Percentiles rank a stretch among this genome's conserved stretches.
phyloP scores from a whole-genome alignment of 805 yeast species.

The Candida namnaoensis region DNA sequence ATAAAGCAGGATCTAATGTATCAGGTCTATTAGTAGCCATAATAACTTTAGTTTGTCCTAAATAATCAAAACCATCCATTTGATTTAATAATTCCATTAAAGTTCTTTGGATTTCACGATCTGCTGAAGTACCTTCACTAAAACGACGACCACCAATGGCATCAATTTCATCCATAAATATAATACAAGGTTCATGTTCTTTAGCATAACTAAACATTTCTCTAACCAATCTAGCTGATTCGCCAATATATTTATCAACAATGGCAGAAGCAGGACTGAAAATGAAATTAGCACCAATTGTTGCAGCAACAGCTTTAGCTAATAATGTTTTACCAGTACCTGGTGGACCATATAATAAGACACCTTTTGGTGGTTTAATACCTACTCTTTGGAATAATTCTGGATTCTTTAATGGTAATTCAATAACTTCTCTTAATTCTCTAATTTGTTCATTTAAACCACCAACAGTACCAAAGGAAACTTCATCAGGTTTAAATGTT shows the following conservation, averaged over 20 bases:
- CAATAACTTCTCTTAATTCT: constrained; percentile 95
- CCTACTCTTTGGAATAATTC: constrained; percentile 94
- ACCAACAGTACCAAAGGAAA: constrained; percentile 91
- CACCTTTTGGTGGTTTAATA: constrained; percentile 98
- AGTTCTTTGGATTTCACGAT: constrained; percentile 96
- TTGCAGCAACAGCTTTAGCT: constrained; percentile 98
- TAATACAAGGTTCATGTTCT: constrained; percentile 97
- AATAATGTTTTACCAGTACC: constrained; percentile 96
- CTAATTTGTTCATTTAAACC: constrained; percentile 94
- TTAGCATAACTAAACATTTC: constrained; percentile 98
- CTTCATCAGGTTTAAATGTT: constrained; percentile 94
- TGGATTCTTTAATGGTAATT: constrained; percentile 93
- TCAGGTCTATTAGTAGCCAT: constrained; percentile 99
- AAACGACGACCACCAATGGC: constrained; percentile 98
- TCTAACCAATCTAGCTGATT: constrained; percentile 90
- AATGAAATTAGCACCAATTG: constrained; percentile 95
- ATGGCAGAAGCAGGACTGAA: constrained; percentile 98
- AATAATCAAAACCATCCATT: constrained; percentile 96
- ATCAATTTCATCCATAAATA: constrained; percentile 97
- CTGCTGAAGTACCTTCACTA: constrained; percentile 97
- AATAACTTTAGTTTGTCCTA: constrained; percentile 94
- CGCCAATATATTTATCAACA: constrained; percentile 97
- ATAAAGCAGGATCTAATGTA: constrained; percentile 92
- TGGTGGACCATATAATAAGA: constrained; percentile 93
- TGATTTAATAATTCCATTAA: constrained; percentile 94